Evolutionary conservation across 2,329 filamentous ascomycete species (phyloP).

Genomic region (Pseudogymnoascus sp.): DNA sequence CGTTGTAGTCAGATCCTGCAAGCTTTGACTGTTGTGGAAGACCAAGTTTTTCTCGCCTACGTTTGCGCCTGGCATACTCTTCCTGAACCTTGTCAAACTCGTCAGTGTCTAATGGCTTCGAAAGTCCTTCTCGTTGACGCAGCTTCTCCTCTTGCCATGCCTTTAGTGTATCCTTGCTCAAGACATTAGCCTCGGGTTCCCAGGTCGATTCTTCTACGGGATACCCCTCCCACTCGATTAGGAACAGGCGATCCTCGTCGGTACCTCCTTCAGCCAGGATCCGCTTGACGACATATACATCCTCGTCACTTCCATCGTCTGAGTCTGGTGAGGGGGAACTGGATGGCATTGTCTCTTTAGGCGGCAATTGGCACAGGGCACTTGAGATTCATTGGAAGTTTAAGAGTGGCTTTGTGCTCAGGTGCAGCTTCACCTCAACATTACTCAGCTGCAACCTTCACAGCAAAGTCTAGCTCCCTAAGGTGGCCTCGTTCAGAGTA

Average conservation of each 20-base stretch:
- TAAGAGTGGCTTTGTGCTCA: background rate
- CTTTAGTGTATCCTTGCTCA: conserved; percentile 28
- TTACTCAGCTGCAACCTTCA: background rate
- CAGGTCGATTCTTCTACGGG: conserved; percentile 47
- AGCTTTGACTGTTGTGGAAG: background rate
- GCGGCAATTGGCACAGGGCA: background rate
- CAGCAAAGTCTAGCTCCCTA: background rate
- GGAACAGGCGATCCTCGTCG: conserved; percentile 38
- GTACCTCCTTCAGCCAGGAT: conserved; percentile 41
- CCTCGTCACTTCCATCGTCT: background rate
- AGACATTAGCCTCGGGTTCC: conserved; percentile 40
- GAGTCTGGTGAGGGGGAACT: background rate
- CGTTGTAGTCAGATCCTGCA: conserved; percentile 16
- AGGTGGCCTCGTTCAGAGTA: background rate
- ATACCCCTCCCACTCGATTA: conserved; percentile 60
- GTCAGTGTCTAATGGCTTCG: conserved; percentile 20
- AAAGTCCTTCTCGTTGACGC: conserved; percentile 16
- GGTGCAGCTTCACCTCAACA: background rate
- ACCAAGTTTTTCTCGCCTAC: background rate
- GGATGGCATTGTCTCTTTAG: background rate
- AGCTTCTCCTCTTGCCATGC: conserved; percentile 24
- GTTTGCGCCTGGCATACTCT: conserved; percentile 15
- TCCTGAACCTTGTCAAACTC: conserved; percentile 14
- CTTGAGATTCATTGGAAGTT: background rate
- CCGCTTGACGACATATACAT: conserved; percentile 37